Evolutionary conservation across 2,329 filamentous ascomycete species (phyloP).

Genomic region (Aureobasidium lini): DNA sequence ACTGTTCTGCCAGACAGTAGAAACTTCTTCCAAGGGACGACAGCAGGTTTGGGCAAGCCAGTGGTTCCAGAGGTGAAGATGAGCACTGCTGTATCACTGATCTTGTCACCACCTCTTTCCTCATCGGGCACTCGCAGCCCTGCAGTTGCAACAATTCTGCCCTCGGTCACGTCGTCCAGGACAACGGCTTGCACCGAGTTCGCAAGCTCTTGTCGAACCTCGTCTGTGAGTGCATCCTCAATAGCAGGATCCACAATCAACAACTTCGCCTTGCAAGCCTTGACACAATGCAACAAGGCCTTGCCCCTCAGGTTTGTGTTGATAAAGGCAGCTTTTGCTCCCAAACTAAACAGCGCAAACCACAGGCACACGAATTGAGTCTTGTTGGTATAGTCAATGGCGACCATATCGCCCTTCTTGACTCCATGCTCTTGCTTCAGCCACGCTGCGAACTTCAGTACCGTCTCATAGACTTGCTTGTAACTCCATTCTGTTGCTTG

Average conservation of each 20-base stretch:
- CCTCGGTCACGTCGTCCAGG: constrained; percentile 54
- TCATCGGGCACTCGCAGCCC: constrained; percentile 26
- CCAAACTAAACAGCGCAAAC: constrained; percentile 74
- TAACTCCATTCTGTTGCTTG: constrained; percentile 55
- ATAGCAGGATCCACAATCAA: constrained; percentile 62
- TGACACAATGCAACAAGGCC: constrained; percentile 66
- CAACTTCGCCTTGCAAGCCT: constrained; percentile 57
- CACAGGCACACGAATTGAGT: constrained; percentile 69
- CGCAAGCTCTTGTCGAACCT: constrained; percentile 37
- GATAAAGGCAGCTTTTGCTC: constrained; percentile 75
- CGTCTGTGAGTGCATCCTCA: constrained; percentile 48
- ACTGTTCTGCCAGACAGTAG: constrained; percentile 22
- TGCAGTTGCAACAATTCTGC: constrained; percentile 29
- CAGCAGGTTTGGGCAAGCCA: constrained; percentile 61
- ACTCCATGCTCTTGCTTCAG: constrained; percentile 58
- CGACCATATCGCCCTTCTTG: constrained; percentile 66
- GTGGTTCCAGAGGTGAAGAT: constrained; percentile 86
- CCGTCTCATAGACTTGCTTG: constrained; percentile 63
- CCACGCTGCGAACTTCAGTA: constrained; percentile 68
- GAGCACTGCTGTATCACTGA: constrained; percentile 56
- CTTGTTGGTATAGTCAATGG: constrained; percentile 73
- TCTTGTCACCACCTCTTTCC: constrained; percentile 22
- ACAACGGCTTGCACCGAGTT: constrained; percentile 47
- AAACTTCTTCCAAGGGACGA: constrained; percentile 29
- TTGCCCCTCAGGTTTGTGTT: constrained; percentile 76